These are phyloP conservation scores for Epichloe scottii DNA, from an alignment of 2,329 filamentous ascomycete genomes.

Conservation along the genomic window DNA sequence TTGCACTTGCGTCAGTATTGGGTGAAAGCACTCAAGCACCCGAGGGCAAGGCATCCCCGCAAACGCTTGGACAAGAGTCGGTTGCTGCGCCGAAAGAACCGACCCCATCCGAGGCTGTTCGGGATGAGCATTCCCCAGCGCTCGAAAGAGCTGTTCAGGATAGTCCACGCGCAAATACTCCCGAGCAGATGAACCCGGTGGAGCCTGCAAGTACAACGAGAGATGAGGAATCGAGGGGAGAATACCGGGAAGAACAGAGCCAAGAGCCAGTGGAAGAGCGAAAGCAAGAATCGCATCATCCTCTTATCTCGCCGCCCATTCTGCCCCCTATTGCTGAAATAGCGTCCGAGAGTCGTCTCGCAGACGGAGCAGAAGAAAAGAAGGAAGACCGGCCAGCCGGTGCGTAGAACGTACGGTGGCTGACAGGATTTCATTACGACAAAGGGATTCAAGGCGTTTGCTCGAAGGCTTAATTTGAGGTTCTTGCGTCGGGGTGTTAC, in stretches of 20 bases:
- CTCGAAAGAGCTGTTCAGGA: not conserved
- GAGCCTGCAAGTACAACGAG: constrained; percentile 12
- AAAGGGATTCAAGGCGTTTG: not conserved
- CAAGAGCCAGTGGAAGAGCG: constrained; percentile 8
- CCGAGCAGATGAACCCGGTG: not conserved
- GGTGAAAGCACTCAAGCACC: not conserved
- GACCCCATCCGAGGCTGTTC: not conserved
- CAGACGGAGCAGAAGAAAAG: constrained; percentile 2
- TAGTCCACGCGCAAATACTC: not conserved
- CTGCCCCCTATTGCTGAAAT: not conserved
- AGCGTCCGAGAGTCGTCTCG: not conserved
- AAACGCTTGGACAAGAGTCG: not conserved
- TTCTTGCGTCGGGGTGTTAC: not conserved
- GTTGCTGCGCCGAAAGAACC: not conserved
- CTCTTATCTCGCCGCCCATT: not conserved
- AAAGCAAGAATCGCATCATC: not conserved
- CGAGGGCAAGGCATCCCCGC: not conserved
- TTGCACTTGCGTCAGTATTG: not conserved
- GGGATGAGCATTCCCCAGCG: not conserved
- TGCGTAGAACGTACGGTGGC: constrained; percentile 8
- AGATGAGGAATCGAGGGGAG: not conserved
- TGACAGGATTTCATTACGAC: not conserved
- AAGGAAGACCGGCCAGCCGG: constrained; percentile 7
- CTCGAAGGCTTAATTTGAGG: not conserved
- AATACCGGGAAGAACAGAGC: not conserved